Evolutionary conservation across 2,329 filamentous ascomycete species (phyloP), one percentile per base, ranked within the genome.

Genomic region (Penicillium hordei): DNA sequence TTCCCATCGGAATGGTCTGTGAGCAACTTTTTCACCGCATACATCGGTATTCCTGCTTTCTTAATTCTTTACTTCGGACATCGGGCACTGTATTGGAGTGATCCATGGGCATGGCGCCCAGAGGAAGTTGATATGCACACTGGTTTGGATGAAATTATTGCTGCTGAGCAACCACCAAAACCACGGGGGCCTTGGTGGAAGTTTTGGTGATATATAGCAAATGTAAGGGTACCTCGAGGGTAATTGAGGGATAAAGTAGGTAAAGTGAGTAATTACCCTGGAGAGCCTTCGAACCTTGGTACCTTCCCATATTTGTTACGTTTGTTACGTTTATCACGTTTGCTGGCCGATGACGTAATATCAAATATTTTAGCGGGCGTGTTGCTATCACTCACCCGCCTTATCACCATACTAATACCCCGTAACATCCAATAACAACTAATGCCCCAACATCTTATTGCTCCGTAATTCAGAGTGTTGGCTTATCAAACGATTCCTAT

Each of bases 21-120:
- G 0, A 78, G 81, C 5, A 79, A 80, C 65, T 94, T 94, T 66
- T 75, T 88, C 63, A 86, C 85, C 0, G 80, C 84, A 0, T 89
- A 89, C 65, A 81, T 88, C n/a, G 85, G 85, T 9, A 83, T 89
- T 48, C 84, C 85, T 0, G 81, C 86, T 19, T 88, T 88, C 66
- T 65, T 86, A 15, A 59, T 73, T 3, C 64, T 86, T 48, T 86
- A 84, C 67, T 74, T 81, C 29, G 79, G 76, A 5, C 83, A 86
- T 61, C 72, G 78, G 27, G 71, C 79, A 19, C 75, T 74, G 46
- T 75, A 72, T 52, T 77, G 77, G 72, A 71, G 66, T 6, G 83
- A 86, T 54, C 76, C 76, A 3, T 86, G 83, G 84, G 75, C 76
- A 17, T 78, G 79, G 66, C 64, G 70, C 21, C 73, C 81, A 0